Base-by-base conservation (phyloP, 208 protist genomes). In the Borovskyia barvae region DNA sequence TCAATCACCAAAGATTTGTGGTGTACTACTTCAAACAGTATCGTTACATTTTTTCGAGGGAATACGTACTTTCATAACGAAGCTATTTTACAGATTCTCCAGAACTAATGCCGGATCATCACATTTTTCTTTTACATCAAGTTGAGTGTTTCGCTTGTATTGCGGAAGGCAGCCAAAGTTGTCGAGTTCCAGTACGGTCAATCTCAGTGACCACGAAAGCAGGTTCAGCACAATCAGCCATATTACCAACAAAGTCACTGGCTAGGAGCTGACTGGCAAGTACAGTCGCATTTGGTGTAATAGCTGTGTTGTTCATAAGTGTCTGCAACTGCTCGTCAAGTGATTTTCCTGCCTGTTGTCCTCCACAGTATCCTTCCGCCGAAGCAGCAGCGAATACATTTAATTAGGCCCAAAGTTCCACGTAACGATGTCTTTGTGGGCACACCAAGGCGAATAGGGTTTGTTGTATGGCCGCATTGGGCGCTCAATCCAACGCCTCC, bases 161-260 rank as follows among this genome's bases (percentile, higher is more conserved):
- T n/a, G n/a, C n/a, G n/a, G n/a, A n/a, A 76, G 77, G 3, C 60
- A 79, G 40, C 42, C 89, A 43, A 94, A 94, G 53, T 71, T 94
- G 15, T 85, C 80, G 6, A 82, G 92, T 47, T 94, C 92, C 50
- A 85, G 82, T 19, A 89, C 83, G 20, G 84, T 85, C 7, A 85
- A 72, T 1, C 70, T 55, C 26, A 82, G 65, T 47, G 36, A 62
- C 33, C 58, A 58, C 20, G 76, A 85, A 57, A 74, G 78, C 22
- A 82, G 72, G 19, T 65, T 79, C 22, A 79, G 83, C 37, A 90
- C 79, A 7, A 79, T 83, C n/a, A 77, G 66, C 46, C 86, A 86
- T 62, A 79, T 83, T 71, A 66, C 77, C 11, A 71, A 71, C 15
- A 72, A 83, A 54, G 72, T 83, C 17, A 47, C 85, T 19, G 79